A percentile compares a stretch with the other conserved stretches of the same genome.
Conservation (phyloP, 2,329 filamentous ascomycete species). For the Fusarium sp. region DNA sequence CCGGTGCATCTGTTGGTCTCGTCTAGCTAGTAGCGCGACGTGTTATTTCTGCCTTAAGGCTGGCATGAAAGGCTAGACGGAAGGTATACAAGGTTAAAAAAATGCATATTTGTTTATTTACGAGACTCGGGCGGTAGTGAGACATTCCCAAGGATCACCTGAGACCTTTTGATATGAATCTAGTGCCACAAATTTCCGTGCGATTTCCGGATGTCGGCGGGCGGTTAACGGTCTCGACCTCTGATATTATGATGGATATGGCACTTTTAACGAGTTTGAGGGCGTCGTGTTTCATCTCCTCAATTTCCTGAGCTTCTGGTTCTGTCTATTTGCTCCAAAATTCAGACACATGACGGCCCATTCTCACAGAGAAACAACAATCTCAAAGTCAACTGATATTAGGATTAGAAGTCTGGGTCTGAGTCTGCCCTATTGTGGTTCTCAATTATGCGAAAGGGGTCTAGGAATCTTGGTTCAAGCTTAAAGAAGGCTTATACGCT, state of each 20-base stretch:
- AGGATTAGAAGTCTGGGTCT: neutral
- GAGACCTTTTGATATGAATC: neutral
- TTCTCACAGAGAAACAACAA: neutral
- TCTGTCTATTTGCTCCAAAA: neutral
- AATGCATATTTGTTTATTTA: conserved; percentile 19
- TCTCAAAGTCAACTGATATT: neutral
- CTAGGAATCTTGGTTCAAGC: neutral
- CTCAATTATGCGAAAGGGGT: neutral
- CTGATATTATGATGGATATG: neutral
- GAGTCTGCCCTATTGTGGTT: neutral
- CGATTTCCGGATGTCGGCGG: neutral
- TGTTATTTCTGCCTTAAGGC: neutral
- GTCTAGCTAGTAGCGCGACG: neutral
- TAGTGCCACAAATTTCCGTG: neutral
- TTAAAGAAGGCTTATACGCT: conserved; percentile 2
- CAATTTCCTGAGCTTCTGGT: too few species aligned
- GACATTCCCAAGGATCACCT: neutral
- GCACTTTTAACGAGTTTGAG: neutral
- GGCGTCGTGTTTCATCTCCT: fast-evolving
- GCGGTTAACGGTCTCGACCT: neutral
- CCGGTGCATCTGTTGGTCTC: neutral
- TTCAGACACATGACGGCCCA: neutral
- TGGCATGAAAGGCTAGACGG: neutral
- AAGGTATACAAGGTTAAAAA: conserved; percentile 24
- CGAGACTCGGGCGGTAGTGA: neutral